Percentiles rank a stretch among this genome's conserved stretches.
Evolutionary conservation across 352 stramenopile species (phyloP).

Genomic region (Elongisporangium senticosum): DNA sequence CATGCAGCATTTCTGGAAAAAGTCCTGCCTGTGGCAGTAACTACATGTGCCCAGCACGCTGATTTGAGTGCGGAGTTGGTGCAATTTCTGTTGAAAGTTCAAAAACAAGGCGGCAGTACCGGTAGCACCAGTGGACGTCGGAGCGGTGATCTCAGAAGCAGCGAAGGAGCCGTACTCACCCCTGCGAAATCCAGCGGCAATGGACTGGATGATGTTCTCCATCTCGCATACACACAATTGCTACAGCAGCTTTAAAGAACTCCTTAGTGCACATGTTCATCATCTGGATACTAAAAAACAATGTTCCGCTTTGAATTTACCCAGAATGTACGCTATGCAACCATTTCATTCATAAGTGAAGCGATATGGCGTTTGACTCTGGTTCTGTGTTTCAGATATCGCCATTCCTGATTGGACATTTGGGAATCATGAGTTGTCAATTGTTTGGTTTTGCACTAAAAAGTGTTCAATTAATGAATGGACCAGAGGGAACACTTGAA

Average conservation of each 20-base stretch:
- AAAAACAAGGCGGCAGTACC: conserved; percentile 37
- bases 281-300: no score
- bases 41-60: conserved; percentile 36
- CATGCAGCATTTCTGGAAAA: conserved; percentile 34
- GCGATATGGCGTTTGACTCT: no score
- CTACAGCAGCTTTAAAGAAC: conserved; percentile 33
- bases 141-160: conserved; percentile 8
- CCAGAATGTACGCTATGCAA: no score
- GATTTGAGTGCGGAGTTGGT: conserved; percentile 55
- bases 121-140: conserved; percentile 10
- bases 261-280: no score
- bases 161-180: neutral
- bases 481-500: no score
- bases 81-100: conserved; percentile 63
- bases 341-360: no score
- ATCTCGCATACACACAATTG: conserved; percentile 26
- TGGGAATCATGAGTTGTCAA: no score
- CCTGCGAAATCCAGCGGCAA: conserved; percentile 11
- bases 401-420: no score
- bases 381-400: no score
- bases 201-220: conserved; percentile 26
- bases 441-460: no score
- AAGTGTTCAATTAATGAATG: no score
- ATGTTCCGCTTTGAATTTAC: no score
- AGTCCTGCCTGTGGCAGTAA: conserved; percentile 40